These are phyloP conservation scores for Phlyctochytrium arcticum DNA, from an alignment of 192 early-diverging fungal genomes.

Conservation along the genomic window DNA sequence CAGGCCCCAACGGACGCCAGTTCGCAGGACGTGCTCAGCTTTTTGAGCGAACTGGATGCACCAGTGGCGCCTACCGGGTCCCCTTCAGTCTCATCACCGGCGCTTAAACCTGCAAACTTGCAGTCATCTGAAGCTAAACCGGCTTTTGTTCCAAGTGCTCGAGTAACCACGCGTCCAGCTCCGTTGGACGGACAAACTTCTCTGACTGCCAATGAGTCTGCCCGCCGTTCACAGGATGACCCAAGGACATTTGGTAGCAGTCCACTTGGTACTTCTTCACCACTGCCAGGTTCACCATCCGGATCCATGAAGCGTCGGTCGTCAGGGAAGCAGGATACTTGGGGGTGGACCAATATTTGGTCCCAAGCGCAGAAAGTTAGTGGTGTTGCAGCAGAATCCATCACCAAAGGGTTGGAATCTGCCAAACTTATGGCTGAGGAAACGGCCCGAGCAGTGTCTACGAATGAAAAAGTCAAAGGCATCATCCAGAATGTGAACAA, in stretches of 20 bases:
- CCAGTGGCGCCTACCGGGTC: background rate
- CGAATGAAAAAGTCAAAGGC: conserved; percentile 40
- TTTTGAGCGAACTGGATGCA: conserved; percentile 39
- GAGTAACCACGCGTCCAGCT: background rate
- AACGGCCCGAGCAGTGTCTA: conserved; percentile 31
- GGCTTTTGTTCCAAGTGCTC: background rate
- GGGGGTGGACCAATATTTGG: conserved; percentile 24
- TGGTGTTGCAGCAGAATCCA: conserved; percentile 29
- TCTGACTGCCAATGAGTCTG: background rate
- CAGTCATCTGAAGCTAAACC: background rate
- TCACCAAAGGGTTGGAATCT: conserved; percentile 26
- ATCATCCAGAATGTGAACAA: conserved; percentile 34
- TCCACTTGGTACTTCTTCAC: background rate
- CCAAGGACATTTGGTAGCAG: background rate
- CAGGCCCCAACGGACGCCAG: background rate
- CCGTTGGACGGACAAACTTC: background rate
- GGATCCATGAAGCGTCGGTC: background rate
- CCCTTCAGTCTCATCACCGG: background rate
- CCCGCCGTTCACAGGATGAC: background rate
- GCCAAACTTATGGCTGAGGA: conserved; percentile 40
- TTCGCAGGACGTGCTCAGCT: conserved; percentile 36
- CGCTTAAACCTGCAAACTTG: background rate
- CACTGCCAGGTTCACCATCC: background rate
- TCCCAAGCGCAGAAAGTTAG: conserved; percentile 24
- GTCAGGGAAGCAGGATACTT: background rate